A percentile compares a stretch with the other conserved stretches of the same genome.
phyloP scores from a whole-genome alignment of 306 rosid species.

The Quercus agrifolia region DNA sequence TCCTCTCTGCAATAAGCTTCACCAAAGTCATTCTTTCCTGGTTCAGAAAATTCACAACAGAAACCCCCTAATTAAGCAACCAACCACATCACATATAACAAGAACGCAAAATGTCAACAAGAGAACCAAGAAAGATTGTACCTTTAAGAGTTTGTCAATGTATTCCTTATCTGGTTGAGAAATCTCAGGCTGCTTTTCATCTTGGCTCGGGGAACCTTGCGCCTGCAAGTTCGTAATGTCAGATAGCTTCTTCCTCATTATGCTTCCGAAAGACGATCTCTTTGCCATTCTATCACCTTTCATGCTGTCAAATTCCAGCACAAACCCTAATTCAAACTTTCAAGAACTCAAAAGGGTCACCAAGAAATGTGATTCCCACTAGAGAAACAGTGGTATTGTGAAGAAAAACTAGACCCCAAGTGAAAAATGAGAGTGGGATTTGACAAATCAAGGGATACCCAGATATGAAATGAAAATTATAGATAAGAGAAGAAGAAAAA shows the following conservation, averaged over 20 bases:
- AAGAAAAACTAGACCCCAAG: not conserved
- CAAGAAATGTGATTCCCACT: no score
- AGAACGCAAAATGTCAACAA: not conserved
- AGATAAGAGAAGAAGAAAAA: not conserved
- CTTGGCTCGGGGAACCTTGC: conserved; percentile 8
- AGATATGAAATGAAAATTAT: not conserved
- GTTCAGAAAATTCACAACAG: conserved; percentile 18
- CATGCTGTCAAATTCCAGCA: not conserved
- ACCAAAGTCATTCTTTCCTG: conserved; percentile 67
- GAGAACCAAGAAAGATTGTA: conserved; percentile 13
- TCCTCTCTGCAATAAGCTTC: conserved; percentile 56
- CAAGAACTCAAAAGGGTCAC: no score
- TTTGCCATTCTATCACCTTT: conserved; percentile 43
- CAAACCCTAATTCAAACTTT: conserved; percentile 4
- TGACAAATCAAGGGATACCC: not conserved
- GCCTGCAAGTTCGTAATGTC: conserved; percentile 65
- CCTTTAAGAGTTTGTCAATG: conserved; percentile 67
- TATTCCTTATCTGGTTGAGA: conserved; percentile 18
- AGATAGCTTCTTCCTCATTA: conserved; percentile 66
- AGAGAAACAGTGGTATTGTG: not conserved
- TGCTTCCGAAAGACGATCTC: conserved; percentile 53
- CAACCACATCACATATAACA: not conserved
- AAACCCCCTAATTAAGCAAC: not conserved
- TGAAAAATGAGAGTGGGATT: not conserved
- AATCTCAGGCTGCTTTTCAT: conserved; percentile 21